These are phyloP conservation scores for Corchorus capsularis DNA, from an alignment of 345 rosid species.

Conservation along the genomic window DNA sequence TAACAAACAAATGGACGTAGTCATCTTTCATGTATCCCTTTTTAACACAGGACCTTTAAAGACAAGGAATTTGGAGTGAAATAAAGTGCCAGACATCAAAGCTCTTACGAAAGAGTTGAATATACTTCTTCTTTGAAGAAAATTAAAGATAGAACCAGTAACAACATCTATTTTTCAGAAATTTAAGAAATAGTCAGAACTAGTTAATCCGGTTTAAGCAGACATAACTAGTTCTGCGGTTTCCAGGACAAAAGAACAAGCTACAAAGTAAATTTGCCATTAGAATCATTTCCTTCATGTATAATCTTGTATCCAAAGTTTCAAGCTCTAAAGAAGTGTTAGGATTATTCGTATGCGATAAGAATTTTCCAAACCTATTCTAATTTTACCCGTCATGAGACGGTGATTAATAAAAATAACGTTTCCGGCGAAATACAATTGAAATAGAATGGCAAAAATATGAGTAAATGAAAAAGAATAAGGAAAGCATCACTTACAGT, in stretches of 20 bases:
- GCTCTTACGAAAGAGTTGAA: background rate
- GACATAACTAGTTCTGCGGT: background rate
- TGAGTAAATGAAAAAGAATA: background rate
- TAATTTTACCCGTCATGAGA: background rate
- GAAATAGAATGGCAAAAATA: background rate
- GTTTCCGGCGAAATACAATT: background rate
- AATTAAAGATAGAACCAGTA: background rate
- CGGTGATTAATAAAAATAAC: background rate
- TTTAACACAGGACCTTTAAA: slow-evolving; percentile 81
- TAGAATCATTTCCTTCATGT: background rate
- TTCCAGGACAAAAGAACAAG: background rate
- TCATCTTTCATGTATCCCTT: slow-evolving; percentile 94
- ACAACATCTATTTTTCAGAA: background rate
- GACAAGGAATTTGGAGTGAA: background rate
- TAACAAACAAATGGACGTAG: slow-evolving; percentile 78
- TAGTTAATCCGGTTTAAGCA: background rate
- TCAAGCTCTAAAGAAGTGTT: background rate
- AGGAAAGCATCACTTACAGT: slow-evolving; percentile 43
- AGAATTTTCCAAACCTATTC: background rate
- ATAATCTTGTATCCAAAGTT: background rate
- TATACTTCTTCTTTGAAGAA: background rate
- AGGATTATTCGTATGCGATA: background rate
- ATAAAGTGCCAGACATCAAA: background rate
- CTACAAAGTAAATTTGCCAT: background rate
- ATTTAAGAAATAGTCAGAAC: background rate